phyloP scores from a whole-genome alignment of 2,329 filamentous ascomycete species.

The Stemphylium vesicarium region DNA sequence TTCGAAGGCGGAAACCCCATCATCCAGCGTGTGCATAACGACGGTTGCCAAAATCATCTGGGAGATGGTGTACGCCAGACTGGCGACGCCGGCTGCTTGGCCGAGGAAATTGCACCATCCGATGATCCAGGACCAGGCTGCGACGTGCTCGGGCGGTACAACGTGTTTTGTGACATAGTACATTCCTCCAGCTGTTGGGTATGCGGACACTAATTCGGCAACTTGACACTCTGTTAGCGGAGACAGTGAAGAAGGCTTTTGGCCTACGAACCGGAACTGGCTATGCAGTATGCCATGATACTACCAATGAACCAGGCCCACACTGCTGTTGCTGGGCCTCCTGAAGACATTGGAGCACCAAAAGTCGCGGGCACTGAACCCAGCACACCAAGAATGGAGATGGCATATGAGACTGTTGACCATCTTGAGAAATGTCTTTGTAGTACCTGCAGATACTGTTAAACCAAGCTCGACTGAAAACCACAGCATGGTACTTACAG shows the following conservation, averaged over 20 bases:
- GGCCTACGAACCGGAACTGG: slow-evolving; percentile 58
- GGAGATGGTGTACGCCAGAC: slow-evolving; percentile 67
- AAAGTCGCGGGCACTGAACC: slow-evolving; percentile 71
- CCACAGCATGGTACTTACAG: slow-evolving; percentile 52
- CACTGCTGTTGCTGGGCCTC: slow-evolving; percentile 68
- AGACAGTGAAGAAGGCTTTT: not conserved
- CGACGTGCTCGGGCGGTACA: slow-evolving; percentile 65
- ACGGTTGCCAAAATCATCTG: slow-evolving; percentile 68
- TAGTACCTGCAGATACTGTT: slow-evolving; percentile 57
- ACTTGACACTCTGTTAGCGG: slow-evolving; percentile 48
- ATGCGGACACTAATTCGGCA: slow-evolving; percentile 70
- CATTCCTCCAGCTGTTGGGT: slow-evolving; percentile 71
- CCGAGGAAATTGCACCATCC: slow-evolving; percentile 72
- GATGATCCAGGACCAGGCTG: slow-evolving; percentile 69
- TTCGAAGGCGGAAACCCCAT: slow-evolving; percentile 60
- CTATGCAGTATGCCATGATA: slow-evolving; percentile 69
- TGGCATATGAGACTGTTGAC: slow-evolving; percentile 71
- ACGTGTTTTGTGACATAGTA: slow-evolving; percentile 72
- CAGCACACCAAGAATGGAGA: slow-evolving; percentile 68
- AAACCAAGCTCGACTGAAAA: slow-evolving; percentile 9
- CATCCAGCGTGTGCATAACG: slow-evolving; percentile 66
- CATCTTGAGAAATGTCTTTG: slow-evolving; percentile 69
- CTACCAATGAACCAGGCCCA: slow-evolving; percentile 72
- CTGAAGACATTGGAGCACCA: slow-evolving; percentile 62
- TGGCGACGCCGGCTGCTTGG: slow-evolving; percentile 68